These are phyloP conservation scores for Colletotrichum agaves DNA, from an alignment of 2,329 filamentous ascomycete species.

Conservation along the genomic window DNA sequence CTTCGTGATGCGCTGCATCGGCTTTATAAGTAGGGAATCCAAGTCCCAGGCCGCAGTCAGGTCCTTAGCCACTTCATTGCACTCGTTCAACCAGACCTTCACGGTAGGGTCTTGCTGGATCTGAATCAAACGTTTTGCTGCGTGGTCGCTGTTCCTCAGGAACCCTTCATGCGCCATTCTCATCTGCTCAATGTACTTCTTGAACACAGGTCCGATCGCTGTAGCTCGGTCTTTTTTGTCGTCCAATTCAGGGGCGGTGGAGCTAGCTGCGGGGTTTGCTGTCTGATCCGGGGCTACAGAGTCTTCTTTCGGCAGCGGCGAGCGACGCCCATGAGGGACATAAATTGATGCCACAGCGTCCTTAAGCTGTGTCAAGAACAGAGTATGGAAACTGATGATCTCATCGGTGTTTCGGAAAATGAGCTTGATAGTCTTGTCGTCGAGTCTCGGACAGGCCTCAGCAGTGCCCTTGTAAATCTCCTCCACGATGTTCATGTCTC, in stretches of 20 bases:
- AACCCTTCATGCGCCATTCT: conserved; percentile 70
- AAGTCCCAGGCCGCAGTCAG: conserved; percentile 94
- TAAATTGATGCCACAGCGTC: conserved; percentile 84
- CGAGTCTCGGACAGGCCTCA: conserved; percentile 81
- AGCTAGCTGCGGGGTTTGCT: conserved; percentile 45
- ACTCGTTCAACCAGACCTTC: conserved; percentile 91
- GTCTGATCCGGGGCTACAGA: conserved; percentile 53
- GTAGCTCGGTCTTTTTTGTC: conserved; percentile 65
- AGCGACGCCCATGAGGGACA: conserved; percentile 65
- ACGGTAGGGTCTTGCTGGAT: conserved; percentile 72
- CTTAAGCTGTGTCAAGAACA: conserved; percentile 83
- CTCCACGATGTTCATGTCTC: conserved; percentile 96
- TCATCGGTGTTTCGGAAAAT: conserved; percentile 95
- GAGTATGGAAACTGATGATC: conserved; percentile 85
- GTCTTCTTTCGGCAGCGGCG: conserved; percentile 54
- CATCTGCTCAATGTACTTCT: conserved; percentile 68
- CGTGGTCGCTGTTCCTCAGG: conserved; percentile 70
- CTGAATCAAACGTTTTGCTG: conserved; percentile 69
- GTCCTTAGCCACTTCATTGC: conserved; percentile 90
- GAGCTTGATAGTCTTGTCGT: conserved; percentile 84
- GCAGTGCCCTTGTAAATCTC: conserved; percentile 98
- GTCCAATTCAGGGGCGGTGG: conserved; percentile 54
- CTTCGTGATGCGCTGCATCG: conserved; percentile 92
- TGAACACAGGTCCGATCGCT: conserved; percentile 64
- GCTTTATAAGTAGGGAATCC: conserved; percentile 96